Evolutionary conservation across 2,329 filamentous ascomycete genomes (phyloP).

Genomic region (Xylariaceae sp.): DNA sequence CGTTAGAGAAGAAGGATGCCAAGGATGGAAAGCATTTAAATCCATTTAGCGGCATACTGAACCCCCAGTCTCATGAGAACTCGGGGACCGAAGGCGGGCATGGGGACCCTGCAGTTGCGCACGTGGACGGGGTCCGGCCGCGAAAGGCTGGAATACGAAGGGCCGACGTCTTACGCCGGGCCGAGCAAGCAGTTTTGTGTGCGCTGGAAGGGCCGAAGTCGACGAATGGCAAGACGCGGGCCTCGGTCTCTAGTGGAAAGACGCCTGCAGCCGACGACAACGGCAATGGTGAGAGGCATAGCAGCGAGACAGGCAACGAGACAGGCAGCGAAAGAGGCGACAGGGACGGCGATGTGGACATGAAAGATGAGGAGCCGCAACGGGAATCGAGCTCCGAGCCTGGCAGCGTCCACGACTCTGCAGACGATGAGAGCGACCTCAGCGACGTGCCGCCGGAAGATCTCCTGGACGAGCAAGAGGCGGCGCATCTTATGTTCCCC

Average conservation of each 20-base stretch:
- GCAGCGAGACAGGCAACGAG: no score
- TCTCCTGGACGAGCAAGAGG: constrained; percentile 47
- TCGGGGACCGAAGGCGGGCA: constrained; percentile 28
- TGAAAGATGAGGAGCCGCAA: constrained; percentile 38
- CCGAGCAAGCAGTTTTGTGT: constrained; percentile 52
- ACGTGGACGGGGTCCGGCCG: constrained; percentile 35
- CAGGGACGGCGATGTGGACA: constrained; percentile 34
- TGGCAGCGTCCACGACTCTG: constrained; percentile 58
- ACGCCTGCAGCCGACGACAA: constrained; percentile 34
- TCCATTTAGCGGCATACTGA: constrained; percentile 39
- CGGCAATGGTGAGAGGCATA: constrained; percentile 24
- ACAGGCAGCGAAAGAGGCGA: constrained; percentile 32
- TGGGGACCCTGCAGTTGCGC: constrained; percentile 30
- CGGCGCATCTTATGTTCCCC: constrained; percentile 48
- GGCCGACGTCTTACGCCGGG: constrained; percentile 56
- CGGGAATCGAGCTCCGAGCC: constrained; percentile 43
- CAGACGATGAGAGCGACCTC: constrained; percentile 64
- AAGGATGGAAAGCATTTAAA: constrained; percentile 32
- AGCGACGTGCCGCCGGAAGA: constrained; percentile 53
- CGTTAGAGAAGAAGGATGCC: constrained; percentile 30
- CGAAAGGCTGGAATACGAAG: constrained; percentile 44
- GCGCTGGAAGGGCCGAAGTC: constrained; percentile 44
- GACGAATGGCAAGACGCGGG: constrained; percentile 40
- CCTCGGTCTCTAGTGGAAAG: constrained; percentile 48
- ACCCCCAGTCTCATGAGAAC: constrained; percentile 38